Evolutionary conservation across 129 eudicot genomes (phyloP).

Genomic region (Arctium lappa): DNA sequence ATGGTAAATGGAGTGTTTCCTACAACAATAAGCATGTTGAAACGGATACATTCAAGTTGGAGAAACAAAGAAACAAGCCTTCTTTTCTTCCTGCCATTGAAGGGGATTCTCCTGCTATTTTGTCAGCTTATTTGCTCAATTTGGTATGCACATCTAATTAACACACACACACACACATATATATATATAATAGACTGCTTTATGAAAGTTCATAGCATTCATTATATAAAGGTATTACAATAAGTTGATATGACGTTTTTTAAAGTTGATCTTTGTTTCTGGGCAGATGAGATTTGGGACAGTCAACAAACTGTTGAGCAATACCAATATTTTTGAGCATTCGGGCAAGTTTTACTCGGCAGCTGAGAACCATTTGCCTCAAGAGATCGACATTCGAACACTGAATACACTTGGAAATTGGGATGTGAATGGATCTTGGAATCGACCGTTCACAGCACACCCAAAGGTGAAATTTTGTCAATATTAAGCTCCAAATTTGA

Average conservation of each 20-base stretch:
- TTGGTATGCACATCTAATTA: constrained; percentile 25
- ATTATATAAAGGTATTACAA: too few relatives aligned
- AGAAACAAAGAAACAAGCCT: constrained; percentile 46
- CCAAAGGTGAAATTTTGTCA: constrained; percentile 50
- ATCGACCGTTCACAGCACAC: constrained; percentile 68
- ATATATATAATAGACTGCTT: too few relatives aligned
- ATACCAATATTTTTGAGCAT: constrained; percentile 68
- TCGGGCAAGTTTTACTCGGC: constrained; percentile 51
- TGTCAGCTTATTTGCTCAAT: constrained; percentile 58
- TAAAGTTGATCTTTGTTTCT: neutral
- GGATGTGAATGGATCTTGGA: constrained; percentile 59
- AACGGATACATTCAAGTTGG: constrained; percentile 55
- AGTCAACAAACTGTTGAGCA: constrained; percentile 52
- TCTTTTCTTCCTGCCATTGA: constrained; percentile 67
- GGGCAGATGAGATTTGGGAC: constrained; percentile 57
- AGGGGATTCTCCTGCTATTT: constrained; percentile 62
- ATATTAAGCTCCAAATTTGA: neutral
- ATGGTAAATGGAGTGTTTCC: constrained; percentile 37
- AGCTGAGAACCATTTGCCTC: constrained; percentile 71
- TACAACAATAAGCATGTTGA: constrained; percentile 63
- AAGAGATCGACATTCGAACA: constrained; percentile 53
- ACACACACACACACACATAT: too few relatives aligned
- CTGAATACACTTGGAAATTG: constrained; percentile 48
- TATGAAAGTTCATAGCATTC: too few relatives aligned
- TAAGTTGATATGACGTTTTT: too few relatives aligned